phyloP scores from a whole-genome alignment of 371 early-diverging fungal genomes.

The Basidiobolus meristosporus region DNA sequence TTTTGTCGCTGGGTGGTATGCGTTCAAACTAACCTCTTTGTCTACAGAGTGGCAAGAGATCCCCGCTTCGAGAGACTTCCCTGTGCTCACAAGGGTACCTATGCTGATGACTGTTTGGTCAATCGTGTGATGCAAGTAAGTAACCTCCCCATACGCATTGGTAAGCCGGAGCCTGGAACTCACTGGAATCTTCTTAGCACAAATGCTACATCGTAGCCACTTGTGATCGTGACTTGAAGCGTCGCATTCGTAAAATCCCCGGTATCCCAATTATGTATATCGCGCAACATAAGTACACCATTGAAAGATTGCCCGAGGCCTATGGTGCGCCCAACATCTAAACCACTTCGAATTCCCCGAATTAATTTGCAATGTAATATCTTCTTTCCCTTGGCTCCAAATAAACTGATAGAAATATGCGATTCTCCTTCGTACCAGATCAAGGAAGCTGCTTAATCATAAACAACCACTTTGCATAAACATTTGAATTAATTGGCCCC shows the following conservation, averaged over 20 bases:
- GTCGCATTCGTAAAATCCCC: constrained; percentile 93
- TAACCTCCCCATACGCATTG: neutral
- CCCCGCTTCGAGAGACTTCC: constrained; percentile 90
- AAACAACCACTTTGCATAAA: too few species aligned
- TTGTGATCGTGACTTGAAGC: constrained; percentile 95
- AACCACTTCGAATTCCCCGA: too few species aligned
- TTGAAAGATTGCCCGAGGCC: constrained; percentile 88
- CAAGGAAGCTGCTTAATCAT: too few species aligned
- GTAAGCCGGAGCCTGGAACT: too few species aligned
- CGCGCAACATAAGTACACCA: constrained; percentile 73
- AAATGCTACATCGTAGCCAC: constrained; percentile 99
- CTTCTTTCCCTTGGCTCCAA: too few species aligned
- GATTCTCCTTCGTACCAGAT: too few species aligned
- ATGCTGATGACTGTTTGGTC: constrained; percentile 99
- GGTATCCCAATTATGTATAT: constrained; percentile 99
- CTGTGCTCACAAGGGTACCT: constrained; percentile 98
- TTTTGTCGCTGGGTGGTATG: neutral
- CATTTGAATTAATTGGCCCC: too few species aligned
- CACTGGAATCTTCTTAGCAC: constrained; percentile 22
- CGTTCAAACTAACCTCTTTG: neutral
- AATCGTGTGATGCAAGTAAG: constrained; percentile 73
- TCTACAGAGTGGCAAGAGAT: constrained; percentile 71
- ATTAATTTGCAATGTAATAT: too few species aligned
- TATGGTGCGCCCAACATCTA: constrained; percentile 15
- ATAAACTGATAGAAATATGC: too few species aligned